Evolutionary conservation across 768 basidiomycete genomes (phyloP).

Genomic region (Hydnomerulius pinastri): DNA sequence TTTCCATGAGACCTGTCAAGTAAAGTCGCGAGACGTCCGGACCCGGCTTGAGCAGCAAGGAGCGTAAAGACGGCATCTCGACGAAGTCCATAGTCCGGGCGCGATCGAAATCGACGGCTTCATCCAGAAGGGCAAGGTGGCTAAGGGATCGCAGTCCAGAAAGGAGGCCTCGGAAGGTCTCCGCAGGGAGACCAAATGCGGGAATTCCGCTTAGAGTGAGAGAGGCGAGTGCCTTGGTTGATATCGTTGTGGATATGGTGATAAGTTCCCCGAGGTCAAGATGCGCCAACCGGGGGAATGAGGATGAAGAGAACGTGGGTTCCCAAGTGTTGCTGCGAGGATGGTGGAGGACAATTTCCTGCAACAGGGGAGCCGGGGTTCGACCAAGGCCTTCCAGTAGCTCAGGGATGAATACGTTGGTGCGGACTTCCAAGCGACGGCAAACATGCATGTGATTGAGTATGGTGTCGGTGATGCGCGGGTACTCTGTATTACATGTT

Average conservation of each 20-base stretch:
- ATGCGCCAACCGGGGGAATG: slow-evolving; percentile 22
- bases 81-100: slow-evolving; percentile 7
- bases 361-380: slow-evolving; percentile 24
- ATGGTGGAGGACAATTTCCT: slow-evolving; percentile 28
- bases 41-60: slow-evolving; percentile 24
- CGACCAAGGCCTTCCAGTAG: slow-evolving; percentile 23
- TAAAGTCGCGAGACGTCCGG: slow-evolving; percentile 30
- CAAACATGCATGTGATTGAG: slow-evolving; percentile 29
- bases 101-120: slow-evolving; percentile 29
- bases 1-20: slow-evolving; percentile 25
- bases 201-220: slow-evolving; percentile 28
- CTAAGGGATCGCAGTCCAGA: slow-evolving; percentile 23
- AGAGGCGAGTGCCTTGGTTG: slow-evolving; percentile 18
- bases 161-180: slow-evolving; percentile 23
- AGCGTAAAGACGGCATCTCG: slow-evolving; percentile 21
- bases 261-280: slow-evolving; percentile 24
- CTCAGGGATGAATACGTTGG: slow-evolving; percentile 24
- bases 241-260: slow-evolving; percentile 18
- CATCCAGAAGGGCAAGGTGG: slow-evolving; percentile 25
- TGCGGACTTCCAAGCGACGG: slow-evolving; percentile 27
- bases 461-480: slow-evolving; percentile 24
- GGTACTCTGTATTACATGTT: slow-evolving; percentile 20
- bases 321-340: slow-evolving; percentile 12
- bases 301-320: slow-evolving; percentile 16
- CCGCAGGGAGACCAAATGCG: slow-evolving; percentile 20